Base-by-base conservation (phyloP, 768 basidiomycete species). In the Amanita thiersii region DNA sequence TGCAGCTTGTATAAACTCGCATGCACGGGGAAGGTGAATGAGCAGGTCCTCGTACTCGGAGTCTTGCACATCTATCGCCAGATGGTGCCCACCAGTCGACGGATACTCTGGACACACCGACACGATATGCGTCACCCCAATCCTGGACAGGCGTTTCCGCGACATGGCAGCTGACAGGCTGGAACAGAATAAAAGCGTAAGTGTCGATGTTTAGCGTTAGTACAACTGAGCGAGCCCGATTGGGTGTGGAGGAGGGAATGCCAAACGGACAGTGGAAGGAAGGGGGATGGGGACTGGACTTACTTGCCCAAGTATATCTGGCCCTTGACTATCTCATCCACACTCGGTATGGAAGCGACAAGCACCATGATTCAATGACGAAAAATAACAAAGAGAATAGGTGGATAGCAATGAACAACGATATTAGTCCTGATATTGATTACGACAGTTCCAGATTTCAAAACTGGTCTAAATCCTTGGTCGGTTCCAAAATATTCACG, bases 1-100 rank as follows among this genome's bases (percentile, higher is more conserved):
- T 3, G 83, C 79, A 15, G 63, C 47, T 48, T 80, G 67, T 21
- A 87, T 84, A 55, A 84, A 87, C 10, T 52, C 56, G 51, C 78
- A 79, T 7, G 77, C 68, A 12, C 55, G 45, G 2, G 79, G 75
- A 2, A 87, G 62, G 49, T 81, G 70, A n/a, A 79, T 75, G 11
- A 86, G 71, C 18, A 87, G 65, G 30, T 75, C 64, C 15, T 67
- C 66, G 44, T 70, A 70, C 43, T 73, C 71, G 10, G 62, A 56
- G 46, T 75, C 71, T 9, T 69, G 53, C 3, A 75, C 63, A 4
- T 61, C 33, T 15, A 73, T 66, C 23, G 50, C 53, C 37, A 69
- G 44, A 46, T 70, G 68, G 37, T 67, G 62, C 11, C 58, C 55
- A 5, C 58, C 63, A 1, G 65, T 63, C 10, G 75, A 72, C 1